Base-by-base conservation (phyloP, 257 asterid genomes). In the Verbascum thapsus region DNA sequence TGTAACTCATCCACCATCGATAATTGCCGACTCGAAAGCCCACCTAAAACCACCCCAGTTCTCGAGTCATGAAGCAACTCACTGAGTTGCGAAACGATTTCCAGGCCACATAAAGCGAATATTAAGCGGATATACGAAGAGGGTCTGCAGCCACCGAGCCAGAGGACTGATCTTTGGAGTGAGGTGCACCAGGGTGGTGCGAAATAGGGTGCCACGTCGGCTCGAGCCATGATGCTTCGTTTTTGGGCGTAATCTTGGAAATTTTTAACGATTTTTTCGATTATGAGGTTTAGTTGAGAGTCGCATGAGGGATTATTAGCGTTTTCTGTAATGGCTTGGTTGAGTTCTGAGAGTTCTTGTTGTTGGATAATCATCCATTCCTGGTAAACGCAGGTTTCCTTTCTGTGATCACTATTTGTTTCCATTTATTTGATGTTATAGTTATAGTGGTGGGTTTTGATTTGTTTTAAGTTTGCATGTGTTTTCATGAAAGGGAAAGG, bases 131-230 rank as follows among this genome's bases (percentile, higher is more conserved):
- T 35, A 54, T 68, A 76, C 26, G 80, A 68, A 18, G 87, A 68
- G 10, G 92, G 92, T 3, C 89, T 54, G 68, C 94, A 85, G 0
- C 89, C 84, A 1, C 76, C 85, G 68, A 82, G 67, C 94, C 89
- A 85, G 1, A 68, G 71, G n/a, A 78, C 76, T 1, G 94, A 83
- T 2, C 76, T 45, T 73, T 80, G 87, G 5, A 85, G 72, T 1
- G 89, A 63, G 11, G 71, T 49, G 64, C 87, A 82, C 80, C 89
- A 82, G 7, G 71, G 48, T 12, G 87, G 85, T 1, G 83, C 84
- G 34, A 78, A 82, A 11, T 59, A 78, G 0, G 84, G 79, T 0
- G 90, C 72, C 5, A 70, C 75, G 57, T 82, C 73, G 7, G 2
- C 64, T 12, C 52, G 75, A 0, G 84, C 82, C 54, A 76, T 47